Percentiles rank a stretch among this genome's conserved stretches.
These are phyloP conservation scores for Gossypium armourianum DNA, from an alignment of 441 rosid genomes.

Conservation along the genomic window DNA sequence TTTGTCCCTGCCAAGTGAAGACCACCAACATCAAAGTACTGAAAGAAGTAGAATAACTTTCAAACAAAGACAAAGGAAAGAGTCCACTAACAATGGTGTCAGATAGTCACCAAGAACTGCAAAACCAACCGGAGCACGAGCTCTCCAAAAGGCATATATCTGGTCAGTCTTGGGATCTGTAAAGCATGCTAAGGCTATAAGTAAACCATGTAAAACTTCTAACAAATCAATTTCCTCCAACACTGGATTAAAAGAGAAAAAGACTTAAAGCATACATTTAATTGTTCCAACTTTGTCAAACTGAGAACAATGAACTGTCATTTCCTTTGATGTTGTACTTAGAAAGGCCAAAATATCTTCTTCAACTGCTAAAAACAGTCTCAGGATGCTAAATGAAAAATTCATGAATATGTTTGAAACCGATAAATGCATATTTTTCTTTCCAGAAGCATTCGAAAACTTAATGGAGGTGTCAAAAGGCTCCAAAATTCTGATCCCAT, in stretches of 20 bases:
- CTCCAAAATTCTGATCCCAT: constrained; percentile 83
- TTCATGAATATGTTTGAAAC: constrained; percentile 87
- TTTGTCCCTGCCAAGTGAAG: constrained; percentile 63
- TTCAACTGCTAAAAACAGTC: constrained; percentile 78
- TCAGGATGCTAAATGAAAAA: constrained; percentile 85
- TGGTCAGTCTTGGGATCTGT: constrained; percentile 59
- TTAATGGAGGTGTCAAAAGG: constrained; percentile 72
- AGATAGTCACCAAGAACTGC: constrained; percentile 87
- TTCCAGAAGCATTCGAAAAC: constrained; percentile 83
- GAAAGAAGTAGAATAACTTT: constrained; percentile 12
- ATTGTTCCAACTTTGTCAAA: constrained; percentile 84
- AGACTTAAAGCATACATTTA: constrained; percentile 38
- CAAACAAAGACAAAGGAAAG: constrained; percentile 8
- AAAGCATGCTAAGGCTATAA: constrained; percentile 20
- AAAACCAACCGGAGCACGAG: constrained; percentile 89
- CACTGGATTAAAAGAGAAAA: not conserved
- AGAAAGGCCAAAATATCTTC: constrained; percentile 82
- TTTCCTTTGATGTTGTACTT: constrained; percentile 77
- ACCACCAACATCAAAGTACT: constrained; percentile 16
- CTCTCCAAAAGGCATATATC: constrained; percentile 75
- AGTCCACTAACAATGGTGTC: constrained; percentile 65
- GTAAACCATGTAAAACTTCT: constrained; percentile 18
- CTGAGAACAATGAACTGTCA: constrained; percentile 69
- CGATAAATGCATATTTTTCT: constrained; percentile 53
- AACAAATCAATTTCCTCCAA: not conserved